A percentile compares a stretch with the other conserved stretches of the same genome.
phyloP scores from a whole-genome alignment of 2,329 filamentous ascomycete species.

The Phialocephala sp. region DNA sequence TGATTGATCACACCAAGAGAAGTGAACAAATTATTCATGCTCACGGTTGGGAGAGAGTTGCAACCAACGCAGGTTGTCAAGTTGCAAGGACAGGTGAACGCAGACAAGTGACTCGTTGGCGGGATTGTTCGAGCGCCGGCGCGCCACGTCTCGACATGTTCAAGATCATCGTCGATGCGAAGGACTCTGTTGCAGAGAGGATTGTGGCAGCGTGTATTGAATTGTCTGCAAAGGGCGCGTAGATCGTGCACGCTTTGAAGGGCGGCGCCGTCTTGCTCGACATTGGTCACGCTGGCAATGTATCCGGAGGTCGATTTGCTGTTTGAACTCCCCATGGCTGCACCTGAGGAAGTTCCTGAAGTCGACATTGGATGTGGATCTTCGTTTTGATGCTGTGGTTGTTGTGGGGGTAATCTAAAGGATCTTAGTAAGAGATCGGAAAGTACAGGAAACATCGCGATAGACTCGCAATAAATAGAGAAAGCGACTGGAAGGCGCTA shows the following conservation, averaged over 20 bases:
- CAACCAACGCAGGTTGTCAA: conserved; percentile 32
- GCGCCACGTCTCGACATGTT: conserved; percentile 27
- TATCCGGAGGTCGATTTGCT: conserved; percentile 1
- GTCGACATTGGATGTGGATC: not conserved
- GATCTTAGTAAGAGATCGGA: not conserved
- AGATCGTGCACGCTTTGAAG: conserved; percentile 1
- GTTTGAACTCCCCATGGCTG: conserved; percentile 8
- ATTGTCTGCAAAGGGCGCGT: conserved; percentile 13
- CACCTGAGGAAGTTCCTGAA: conserved; percentile 5
- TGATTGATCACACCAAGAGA: conserved; percentile 32
- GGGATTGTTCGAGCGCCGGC: conserved; percentile 28
- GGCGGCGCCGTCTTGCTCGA: not conserved
- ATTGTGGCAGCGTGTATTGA: conserved; percentile 15
- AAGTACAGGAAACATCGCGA: not conserved
- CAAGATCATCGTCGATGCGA: conserved; percentile 9
- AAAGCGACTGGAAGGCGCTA: not conserved
- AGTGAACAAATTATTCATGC: conserved; percentile 27
- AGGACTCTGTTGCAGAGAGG: conserved; percentile 10
- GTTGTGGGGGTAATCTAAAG: not conserved
- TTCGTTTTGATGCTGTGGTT: not conserved
- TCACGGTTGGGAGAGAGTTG: conserved; percentile 21
- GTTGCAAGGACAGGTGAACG: conserved; percentile 18
- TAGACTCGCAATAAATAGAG: not conserved
- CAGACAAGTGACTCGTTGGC: conserved; percentile 26
- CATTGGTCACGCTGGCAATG: not conserved